phyloP scores from a whole-genome alignment of 129 eudicot species.

The Escallonia rubra region DNA sequence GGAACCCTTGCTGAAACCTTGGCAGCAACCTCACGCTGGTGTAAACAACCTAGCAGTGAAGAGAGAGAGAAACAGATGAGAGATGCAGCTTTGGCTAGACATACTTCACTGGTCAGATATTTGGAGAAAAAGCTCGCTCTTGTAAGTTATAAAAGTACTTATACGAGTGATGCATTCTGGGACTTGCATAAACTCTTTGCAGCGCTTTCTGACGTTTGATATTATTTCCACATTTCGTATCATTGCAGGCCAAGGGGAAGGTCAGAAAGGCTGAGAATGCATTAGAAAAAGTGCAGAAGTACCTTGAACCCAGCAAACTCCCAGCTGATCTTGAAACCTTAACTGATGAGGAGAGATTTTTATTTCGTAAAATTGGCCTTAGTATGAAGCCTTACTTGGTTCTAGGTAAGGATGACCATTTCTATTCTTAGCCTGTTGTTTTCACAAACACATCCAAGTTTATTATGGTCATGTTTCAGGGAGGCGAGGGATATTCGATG shows the following conservation, averaged over 20 bases:
- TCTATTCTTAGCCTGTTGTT: neutral
- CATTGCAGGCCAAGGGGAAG: slow-evolving; percentile 72
- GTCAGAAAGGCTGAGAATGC: slow-evolving; percentile 64
- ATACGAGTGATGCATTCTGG: neutral
- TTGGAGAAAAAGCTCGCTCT: slow-evolving; percentile 66
- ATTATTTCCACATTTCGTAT: neutral
- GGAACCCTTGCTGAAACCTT: slow-evolving; percentile 85
- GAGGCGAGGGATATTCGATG: slow-evolving; percentile 83
- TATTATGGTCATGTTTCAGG: slow-evolving; percentile 32
- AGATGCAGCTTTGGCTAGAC: slow-evolving; percentile 67
- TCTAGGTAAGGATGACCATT: slow-evolving; percentile 51
- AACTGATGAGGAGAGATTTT: slow-evolving; percentile 79
- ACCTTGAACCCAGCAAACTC: slow-evolving; percentile 55
- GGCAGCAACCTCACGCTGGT: slow-evolving; percentile 95
- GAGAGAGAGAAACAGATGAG: slow-evolving; percentile 66
- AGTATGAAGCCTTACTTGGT: slow-evolving; percentile 90
- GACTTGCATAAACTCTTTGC: neutral
- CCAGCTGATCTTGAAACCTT: slow-evolving; percentile 81
- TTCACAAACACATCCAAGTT: neutral
- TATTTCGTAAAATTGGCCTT: slow-evolving; percentile 83
- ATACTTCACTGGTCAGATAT: slow-evolving; percentile 62
- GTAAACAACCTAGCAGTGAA: slow-evolving; percentile 38
- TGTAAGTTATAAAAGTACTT: slow-evolving; percentile 39
- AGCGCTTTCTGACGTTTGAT: neutral
- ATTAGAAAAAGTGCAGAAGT: slow-evolving; percentile 56